A percentile compares a stretch with the other conserved stretches of the same genome.
phyloP scores from a whole-genome alignment of 73 alveolate species.

The Paramecium pentaurelia region DNA sequence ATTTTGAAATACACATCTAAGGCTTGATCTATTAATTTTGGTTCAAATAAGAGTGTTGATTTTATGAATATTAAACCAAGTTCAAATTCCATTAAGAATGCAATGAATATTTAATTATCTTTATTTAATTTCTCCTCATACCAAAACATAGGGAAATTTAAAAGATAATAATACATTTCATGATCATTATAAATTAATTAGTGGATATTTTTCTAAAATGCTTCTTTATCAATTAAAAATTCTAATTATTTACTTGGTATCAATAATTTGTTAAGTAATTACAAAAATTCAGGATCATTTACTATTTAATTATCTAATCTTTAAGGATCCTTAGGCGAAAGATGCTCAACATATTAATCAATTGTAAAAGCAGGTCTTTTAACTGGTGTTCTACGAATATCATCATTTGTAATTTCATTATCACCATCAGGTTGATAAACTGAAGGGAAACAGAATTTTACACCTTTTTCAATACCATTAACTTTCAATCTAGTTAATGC shows the following conservation, averaged over 20 bases:
- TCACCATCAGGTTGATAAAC: background rate
- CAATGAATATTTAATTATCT: background rate
- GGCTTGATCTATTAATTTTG: background rate
- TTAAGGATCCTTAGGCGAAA: background rate
- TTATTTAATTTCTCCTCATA: background rate
- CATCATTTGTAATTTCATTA: background rate
- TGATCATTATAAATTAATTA: background rate
- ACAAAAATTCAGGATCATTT: background rate
- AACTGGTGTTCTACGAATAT: background rate
- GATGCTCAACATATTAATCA: background rate
- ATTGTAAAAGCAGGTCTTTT: background rate
- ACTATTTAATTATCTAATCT: background rate
- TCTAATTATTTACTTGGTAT: background rate
- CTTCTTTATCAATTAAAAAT: background rate
- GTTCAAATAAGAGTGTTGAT: background rate
- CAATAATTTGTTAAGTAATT: background rate
- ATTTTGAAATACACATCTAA: background rate
- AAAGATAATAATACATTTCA: background rate
- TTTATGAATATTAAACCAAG: background rate
- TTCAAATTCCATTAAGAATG: background rate
- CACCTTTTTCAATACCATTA: background rate
- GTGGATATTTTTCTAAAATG: background rate
- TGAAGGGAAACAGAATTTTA: background rate
- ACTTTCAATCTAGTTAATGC: background rate
- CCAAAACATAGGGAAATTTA: background rate